phyloP scores from a whole-genome alignment of 2,329 filamentous ascomycete genomes.

The Coleophoma crateriformis region DNA sequence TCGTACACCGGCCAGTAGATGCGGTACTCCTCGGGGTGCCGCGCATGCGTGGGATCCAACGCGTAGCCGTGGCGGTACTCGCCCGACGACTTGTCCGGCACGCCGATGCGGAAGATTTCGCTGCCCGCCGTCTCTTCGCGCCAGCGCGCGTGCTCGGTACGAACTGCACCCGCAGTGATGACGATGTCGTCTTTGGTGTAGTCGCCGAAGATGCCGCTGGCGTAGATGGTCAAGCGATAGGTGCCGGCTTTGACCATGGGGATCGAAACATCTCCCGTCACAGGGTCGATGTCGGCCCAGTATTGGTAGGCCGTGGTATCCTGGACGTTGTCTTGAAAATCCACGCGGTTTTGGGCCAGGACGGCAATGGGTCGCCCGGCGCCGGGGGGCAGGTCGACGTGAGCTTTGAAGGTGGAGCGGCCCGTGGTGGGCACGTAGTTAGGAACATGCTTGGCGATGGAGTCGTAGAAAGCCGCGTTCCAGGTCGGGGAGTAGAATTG shows the following conservation, averaged over 20 bases:
- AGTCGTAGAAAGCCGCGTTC: slow-evolving; percentile 58
- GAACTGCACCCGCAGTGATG: slow-evolving; percentile 33
- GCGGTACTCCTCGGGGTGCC: slow-evolving; percentile 50
- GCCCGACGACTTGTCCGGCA: slow-evolving; percentile 53
- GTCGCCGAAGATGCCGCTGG: slow-evolving; percentile 55
- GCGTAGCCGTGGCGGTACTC: slow-evolving; percentile 55
- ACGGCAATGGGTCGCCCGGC: slow-evolving; percentile 49
- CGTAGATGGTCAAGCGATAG: slow-evolving; percentile 59
- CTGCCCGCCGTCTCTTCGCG: slow-evolving; percentile 47
- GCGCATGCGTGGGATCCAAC: slow-evolving; percentile 39
- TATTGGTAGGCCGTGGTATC: slow-evolving; percentile 55
- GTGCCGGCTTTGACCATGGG: slow-evolving; percentile 48
- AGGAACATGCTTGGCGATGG: slow-evolving; percentile 52
- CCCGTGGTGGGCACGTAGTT: slow-evolving; percentile 49
- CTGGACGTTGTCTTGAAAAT: slow-evolving; percentile 54
- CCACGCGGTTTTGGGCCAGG: slow-evolving; percentile 42
- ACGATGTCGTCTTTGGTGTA: slow-evolving; percentile 45
- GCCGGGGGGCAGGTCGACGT: slow-evolving; percentile 43
- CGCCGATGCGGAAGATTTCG: slow-evolving; percentile 59
- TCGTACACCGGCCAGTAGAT: slow-evolving; percentile 59
- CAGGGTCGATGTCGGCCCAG: slow-evolving; percentile 46
- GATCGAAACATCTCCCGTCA: slow-evolving; percentile 43
- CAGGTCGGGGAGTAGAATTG: slow-evolving; percentile 44
- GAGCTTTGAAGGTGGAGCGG: slow-evolving; percentile 44
- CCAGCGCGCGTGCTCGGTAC: slow-evolving; percentile 39